These are phyloP conservation scores for Miscanthus lutarioriparius DNA, from an alignment of 176 grass and related monocot genomes.

Conservation along the genomic window DNA sequence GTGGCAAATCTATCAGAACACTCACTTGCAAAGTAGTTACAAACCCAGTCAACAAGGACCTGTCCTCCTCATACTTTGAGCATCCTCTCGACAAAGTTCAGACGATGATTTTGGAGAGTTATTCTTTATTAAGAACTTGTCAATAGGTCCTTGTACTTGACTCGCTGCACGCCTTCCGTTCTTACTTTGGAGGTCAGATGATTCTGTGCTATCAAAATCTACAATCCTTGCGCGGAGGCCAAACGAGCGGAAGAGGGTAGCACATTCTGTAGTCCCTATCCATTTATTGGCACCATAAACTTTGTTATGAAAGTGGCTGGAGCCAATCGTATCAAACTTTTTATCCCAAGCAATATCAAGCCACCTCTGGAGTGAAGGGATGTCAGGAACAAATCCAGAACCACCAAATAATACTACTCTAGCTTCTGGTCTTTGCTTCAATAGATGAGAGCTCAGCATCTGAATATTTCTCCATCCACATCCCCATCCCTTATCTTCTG, in stretches of 20 bases:
- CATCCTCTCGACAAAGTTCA: conserved; percentile 47
- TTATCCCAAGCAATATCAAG: conserved; percentile 91
- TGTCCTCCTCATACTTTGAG: conserved; percentile 54
- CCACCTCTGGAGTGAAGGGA: conserved; percentile 89
- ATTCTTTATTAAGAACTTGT: conserved; percentile 63
- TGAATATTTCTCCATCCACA: conserved; percentile 99
- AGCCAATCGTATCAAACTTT: conserved; percentile 62
- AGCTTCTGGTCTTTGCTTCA: conserved; percentile 59
- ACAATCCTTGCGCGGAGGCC: conserved; percentile 79
- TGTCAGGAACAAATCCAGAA: conserved; percentile 86
- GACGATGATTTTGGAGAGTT: conserved; percentile 17
- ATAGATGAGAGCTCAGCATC: conserved; percentile 81
- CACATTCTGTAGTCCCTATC: conserved; percentile 86
- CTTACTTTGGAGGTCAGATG: conserved; percentile 29
- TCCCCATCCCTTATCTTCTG: conserved; percentile 92
- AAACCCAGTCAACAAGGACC: conserved; percentile 84
- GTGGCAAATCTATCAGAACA: conserved; percentile 35
- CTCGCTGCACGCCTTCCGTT: conserved; percentile 30
- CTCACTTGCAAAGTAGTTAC: conserved; percentile 77
- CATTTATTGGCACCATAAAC: conserved; percentile 81
- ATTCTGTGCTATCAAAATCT: conserved; percentile 92
- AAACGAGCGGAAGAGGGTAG: conserved; percentile 77
- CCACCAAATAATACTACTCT: conserved; percentile 67
- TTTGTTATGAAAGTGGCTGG: conserved; percentile 55
- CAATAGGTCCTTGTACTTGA: conserved; percentile 65